phyloP scores from a whole-genome alignment of 1,139 yeast species.

The Lodderomyces margitis region DNA sequence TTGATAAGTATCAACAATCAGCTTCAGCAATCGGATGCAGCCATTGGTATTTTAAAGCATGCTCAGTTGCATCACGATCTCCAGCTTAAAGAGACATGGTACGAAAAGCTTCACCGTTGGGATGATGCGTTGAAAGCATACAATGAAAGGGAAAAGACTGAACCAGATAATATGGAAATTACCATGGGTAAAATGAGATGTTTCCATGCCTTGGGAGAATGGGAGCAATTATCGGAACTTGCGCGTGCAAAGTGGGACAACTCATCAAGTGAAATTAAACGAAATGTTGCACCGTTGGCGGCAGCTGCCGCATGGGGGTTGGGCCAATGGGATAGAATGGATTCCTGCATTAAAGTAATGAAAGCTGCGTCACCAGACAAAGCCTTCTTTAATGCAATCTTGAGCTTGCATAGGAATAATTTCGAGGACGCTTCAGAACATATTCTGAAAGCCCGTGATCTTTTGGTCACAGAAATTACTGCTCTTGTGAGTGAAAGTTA shows the following conservation, averaged over 20 bases:
- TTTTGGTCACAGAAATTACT: constrained; percentile 88
- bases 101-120: constrained; percentile 95
- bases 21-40: constrained; percentile 95
- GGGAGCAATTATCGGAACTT: constrained; percentile 87
- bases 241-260: constrained; percentile 85
- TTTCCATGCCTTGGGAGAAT: constrained; percentile 94
- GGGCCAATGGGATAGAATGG: constrained; percentile 97
- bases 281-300: constrained; percentile 95
- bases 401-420: constrained; percentile 81
- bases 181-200: constrained; percentile 98
- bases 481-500: constrained; percentile 95
- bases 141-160: constrained; percentile 62
- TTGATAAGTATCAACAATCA: constrained; percentile 91
- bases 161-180: constrained; percentile 66
- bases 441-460: constrained; percentile 80
- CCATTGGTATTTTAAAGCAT: constrained; percentile 92
- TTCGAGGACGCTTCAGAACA: constrained; percentile 80
- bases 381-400: constrained; percentile 89
- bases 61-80: constrained; percentile 93
- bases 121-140: constrained; percentile 95
- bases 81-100: constrained; percentile 96
- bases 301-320: constrained; percentile 99
- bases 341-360: constrained; percentile 85
- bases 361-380: constrained; percentile 90
- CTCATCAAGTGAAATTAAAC: constrained; percentile 67